Conservation (phyloP, 1,284 basidiomycete genomes). For the Microbotryum violaceum region DNA sequence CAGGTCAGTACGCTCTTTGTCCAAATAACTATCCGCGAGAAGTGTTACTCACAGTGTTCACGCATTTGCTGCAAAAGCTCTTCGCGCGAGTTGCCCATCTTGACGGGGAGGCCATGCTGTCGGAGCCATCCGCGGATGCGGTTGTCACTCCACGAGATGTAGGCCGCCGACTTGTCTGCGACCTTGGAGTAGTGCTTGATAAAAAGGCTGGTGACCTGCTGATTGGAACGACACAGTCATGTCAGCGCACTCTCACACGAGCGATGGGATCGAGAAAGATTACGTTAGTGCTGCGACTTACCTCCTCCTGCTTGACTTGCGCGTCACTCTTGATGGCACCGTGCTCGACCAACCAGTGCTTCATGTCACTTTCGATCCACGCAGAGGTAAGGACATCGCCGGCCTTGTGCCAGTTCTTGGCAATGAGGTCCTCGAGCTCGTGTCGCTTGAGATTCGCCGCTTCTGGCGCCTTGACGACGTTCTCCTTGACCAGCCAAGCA, state of each 20-base stretch:
- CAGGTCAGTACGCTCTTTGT: background rate
- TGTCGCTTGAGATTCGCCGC: slow-evolving; percentile 48
- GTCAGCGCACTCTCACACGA: background rate
- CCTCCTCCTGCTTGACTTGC: slow-evolving; percentile 44
- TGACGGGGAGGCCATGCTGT: slow-evolving; percentile 27
- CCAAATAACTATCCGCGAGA: too few relatives aligned
- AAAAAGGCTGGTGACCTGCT: slow-evolving; percentile 30
- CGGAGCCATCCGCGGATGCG: slow-evolving; percentile 37
- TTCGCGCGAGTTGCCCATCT: slow-evolving; percentile 47
- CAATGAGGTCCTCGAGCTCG: slow-evolving; percentile 64
- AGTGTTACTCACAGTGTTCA: slow-evolving; percentile 48
- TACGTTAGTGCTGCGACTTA: slow-evolving; percentile 2
- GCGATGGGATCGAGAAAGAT: background rate
- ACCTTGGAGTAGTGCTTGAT: slow-evolving; percentile 33
- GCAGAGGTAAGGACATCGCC: slow-evolving; percentile 60
- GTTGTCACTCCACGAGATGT: slow-evolving; percentile 37
- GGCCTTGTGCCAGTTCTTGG: slow-evolving; percentile 65
- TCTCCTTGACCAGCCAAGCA: slow-evolving; percentile 36
- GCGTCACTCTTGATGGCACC: slow-evolving; percentile 62
- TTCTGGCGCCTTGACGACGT: slow-evolving; percentile 23
- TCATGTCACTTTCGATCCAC: slow-evolving; percentile 73
- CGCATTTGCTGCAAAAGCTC: slow-evolving; percentile 61
- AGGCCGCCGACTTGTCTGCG: slow-evolving; percentile 30
- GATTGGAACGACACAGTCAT: background rate
- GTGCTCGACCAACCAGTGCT: slow-evolving; percentile 66